These are phyloP conservation scores for Lactarius tabidus DNA, from an alignment of 768 basidiomycete genomes.

Conservation along the genomic window DNA sequence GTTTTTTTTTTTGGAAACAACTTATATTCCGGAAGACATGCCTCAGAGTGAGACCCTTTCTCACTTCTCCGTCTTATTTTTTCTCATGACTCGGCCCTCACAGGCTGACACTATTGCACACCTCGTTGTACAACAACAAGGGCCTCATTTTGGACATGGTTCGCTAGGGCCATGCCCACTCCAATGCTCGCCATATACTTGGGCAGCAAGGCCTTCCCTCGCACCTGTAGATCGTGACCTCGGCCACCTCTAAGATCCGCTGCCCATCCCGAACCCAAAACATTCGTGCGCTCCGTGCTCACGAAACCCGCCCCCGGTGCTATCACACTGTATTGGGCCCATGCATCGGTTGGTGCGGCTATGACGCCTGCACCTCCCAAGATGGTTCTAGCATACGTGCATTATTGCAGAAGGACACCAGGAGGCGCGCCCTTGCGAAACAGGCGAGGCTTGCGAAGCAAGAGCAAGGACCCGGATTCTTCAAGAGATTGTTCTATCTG, in stretches of 20 bases:
- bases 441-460: conserved; percentile 54
- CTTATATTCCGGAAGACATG: no score
- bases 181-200: conserved; percentile 95
- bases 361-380: conserved; percentile 21
- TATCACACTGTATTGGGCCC: conserved; percentile 50
- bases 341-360: conserved; percentile 15
- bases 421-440: conserved; percentile 59
- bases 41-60: no score
- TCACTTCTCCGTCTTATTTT: no score
- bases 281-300: conserved; percentile 75
- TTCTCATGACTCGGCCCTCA: no score
- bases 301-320: conserved; percentile 67
- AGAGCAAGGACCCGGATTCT: no score
- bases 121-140: no score
- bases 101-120: no score
- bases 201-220: conserved; percentile 86
- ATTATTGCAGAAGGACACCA: conserved; percentile 71
- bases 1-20: no score
- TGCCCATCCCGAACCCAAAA: conserved; percentile 65
- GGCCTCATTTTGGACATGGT: no score
- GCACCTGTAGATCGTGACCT: conserved; percentile 88
- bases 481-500: background rate
- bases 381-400: conserved; percentile 42
- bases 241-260: conserved; percentile 92
- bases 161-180: conserved; percentile 59